Evolutionary conservation across 2,329 filamentous ascomycete species (phyloP), one percentile per base, ranked within the genome.

Genomic region (Scleromitrula shiraiana): DNA sequence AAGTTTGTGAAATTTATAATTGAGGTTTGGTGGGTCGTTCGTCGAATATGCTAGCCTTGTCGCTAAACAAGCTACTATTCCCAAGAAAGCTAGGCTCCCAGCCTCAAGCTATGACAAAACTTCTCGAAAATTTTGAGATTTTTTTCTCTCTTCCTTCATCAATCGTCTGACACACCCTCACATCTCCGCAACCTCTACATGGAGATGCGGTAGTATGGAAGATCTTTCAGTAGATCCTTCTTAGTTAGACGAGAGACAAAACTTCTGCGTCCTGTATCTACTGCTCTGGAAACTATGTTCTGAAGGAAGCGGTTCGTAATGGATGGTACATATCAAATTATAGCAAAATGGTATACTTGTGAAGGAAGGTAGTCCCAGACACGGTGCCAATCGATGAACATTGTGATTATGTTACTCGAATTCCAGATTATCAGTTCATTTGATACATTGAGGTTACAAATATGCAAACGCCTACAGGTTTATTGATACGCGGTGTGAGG

Each of bases 291-390:
- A 78, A 82, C 52, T 55, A 68, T 69, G 68, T 71, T 73, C 73
- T 88, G 84, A 87, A 78, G 80, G 81, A 81, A 70, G 83, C 81
- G 74, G 84, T 83, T 88, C 84, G 84, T 73, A 86, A 83, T 81
- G 80, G 80, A 81, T 77, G 82, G 80, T 77, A 87, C 82, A 87
- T 45, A 49, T 36, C n/a, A 41, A 41, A 39, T 47, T 24, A 7
- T 14, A 14, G 14, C 23, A 12, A n/a, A 15, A 33, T 14, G 8
- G n/a, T 17, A 15, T 7, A 33, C 30, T 8, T 17, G 14, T 33
- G 30, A 33, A 7, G 30, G 14, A 14, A 14, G 10, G 27, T 30
- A 29, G 26, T 12, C 19, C 22, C 17, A 42, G 22, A 23, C 23
- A 36, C 15, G 15, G 17, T n/a, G 22, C 26, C 6, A 26, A 36